Evolutionary conservation across 2,329 filamentous ascomycete species (phyloP), one percentile per base, ranked within the genome.

Genomic region (Sporothrix pallida): DNA sequence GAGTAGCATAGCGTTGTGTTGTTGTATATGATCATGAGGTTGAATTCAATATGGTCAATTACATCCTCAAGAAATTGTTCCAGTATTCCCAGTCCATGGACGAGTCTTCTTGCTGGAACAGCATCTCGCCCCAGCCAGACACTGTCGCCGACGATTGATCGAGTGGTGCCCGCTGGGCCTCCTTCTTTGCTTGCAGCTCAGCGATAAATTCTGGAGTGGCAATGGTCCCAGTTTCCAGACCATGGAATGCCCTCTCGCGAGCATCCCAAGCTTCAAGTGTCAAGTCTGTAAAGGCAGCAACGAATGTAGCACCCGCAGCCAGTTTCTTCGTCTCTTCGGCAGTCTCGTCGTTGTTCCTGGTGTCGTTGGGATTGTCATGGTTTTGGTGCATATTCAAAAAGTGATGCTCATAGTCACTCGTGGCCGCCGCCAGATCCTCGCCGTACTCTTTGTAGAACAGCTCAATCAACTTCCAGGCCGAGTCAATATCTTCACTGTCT

Each of bases 381-480:
- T 15, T 12, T 8, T 13, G 26, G 6, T 23, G 58, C 8, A 54
- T 3, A 13, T 54, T n/a, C 60, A 65, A 9, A 7, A 63, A 37
- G 26, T 65, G 58, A 13, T 63, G 71, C 20, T 68, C 68, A n/a
- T 46, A 65, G 42, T 65, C 60, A 6, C 17, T 46, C 13, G 63
- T 3, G 78, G 50, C 50, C 77, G 77, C 0, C 73, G 52, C 72
- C 67, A 74, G 5, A 73, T 75, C 74, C 44, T 50, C 31, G 5
- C 52, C 68, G 15, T 80, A 78, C 1, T 78, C 73, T 0, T 52
- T 23, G 20, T 80, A 81, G 0, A 82, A 72, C 0, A 70, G 72
- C 8, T 77, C 78, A 0, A 81, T 70, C 9, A 79, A n/a, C 0
- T 62, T 75, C 80, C 80, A 82, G 0, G 80, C 79, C 9, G 75